Conservation (phyloP, 2,329 filamentous ascomycete genomes). For the Orbilia ellipsospora region DNA sequence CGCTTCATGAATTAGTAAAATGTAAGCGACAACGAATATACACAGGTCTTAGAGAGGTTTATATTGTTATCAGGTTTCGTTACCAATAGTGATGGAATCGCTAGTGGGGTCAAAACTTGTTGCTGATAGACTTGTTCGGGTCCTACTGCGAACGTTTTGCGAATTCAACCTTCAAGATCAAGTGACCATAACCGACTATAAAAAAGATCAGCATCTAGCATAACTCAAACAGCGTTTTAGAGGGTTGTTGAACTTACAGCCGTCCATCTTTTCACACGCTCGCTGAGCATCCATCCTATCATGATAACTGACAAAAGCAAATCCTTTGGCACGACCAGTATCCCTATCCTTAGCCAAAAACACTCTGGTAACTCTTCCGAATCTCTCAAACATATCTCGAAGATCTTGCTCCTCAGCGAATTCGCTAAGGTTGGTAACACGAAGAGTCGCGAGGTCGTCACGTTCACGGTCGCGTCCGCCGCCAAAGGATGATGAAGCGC, state of each 20-base stretch:
- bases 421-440: conserved; percentile 98
- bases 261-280: conserved; percentile 98
- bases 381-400: conserved; percentile 97
- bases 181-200: conserved; percentile 79
- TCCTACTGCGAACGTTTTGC: conserved; percentile 68
- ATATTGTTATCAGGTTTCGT: no score
- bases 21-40: background rate
- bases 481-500: conserved; percentile 75
- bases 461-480: conserved; percentile 78
- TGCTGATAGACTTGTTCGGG: no score
- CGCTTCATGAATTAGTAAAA: background rate
- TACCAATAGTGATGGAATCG: no score
- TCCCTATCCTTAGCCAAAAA: conserved; percentile 98
- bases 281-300: conserved; percentile 89
- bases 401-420: conserved; percentile 96
- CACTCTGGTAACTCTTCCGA: conserved; percentile 94
- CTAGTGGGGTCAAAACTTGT: no score
- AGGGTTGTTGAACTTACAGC: conserved; percentile 69
- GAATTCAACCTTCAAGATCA: conserved; percentile 88
- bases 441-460: conserved; percentile 93
- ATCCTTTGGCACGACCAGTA: conserved; percentile 95
- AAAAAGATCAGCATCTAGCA: conserved; percentile 17
- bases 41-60: background rate
- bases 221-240: conserved; percentile 1
- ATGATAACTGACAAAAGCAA: conserved; percentile 97